phyloP scores from a whole-genome alignment of 352 stramenopile species.

The Globisporangium cederbergense region DNA sequence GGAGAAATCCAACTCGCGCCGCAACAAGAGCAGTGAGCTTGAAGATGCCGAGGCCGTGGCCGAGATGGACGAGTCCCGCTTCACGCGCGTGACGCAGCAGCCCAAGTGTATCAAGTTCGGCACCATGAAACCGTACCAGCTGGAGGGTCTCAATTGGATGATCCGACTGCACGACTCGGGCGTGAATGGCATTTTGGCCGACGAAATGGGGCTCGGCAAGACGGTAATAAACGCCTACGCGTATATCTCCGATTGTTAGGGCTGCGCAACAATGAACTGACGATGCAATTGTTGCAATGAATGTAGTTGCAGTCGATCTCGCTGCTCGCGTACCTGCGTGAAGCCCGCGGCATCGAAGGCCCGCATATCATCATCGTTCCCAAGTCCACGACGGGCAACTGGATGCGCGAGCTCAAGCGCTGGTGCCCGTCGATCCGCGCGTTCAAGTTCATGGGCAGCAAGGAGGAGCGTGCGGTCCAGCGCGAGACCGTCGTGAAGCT shows the following conservation, averaged over 20 bases:
- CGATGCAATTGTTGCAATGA: too few relatives aligned
- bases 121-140: conserved; percentile 87
- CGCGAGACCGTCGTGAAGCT: conserved; percentile 71
- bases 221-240: conserved; percentile 37
- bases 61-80: conserved; percentile 80
- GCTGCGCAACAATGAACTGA: too few relatives aligned
- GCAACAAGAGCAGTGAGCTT: conserved; percentile 63
- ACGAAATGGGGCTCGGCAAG: conserved; percentile 91
- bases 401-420: conserved; percentile 97
- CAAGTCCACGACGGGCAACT: conserved; percentile 98
- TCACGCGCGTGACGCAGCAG: conserved; percentile 80
- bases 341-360: conserved; percentile 90
- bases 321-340: conserved; percentile 94
- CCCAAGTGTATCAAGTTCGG: conserved; percentile 81
- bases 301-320: conserved; percentile 95
- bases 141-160: conserved; percentile 90
- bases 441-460: conserved; percentile 96
- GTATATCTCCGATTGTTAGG: too few relatives aligned
- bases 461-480: conserved; percentile 92
- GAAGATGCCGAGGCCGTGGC: conserved; percentile 63
- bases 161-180: conserved; percentile 92
- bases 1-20: conserved; percentile 41
- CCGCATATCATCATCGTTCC: conserved; percentile 98
- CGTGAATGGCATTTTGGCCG: conserved; percentile 82
- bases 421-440: conserved; percentile 94